Percentiles rank a stretch among this genome's conserved stretches.
These are phyloP conservation scores for Abortiporus biennis DNA, from an alignment of 1,284 basidiomycete species.

Conservation along the genomic window DNA sequence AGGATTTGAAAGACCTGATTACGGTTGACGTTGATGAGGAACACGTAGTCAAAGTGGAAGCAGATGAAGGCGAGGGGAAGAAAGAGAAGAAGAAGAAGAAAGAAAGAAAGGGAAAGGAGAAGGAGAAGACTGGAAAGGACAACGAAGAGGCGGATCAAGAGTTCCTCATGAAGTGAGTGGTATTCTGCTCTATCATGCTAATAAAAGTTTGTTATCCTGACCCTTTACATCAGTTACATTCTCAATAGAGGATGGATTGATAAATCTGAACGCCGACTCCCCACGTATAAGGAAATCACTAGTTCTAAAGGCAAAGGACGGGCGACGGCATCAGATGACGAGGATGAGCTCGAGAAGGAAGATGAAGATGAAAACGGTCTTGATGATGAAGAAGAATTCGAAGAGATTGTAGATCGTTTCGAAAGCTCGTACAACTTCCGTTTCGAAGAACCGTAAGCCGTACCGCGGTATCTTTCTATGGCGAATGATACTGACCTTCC, in stretches of 20 bases:
- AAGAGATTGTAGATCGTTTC: conserved; percentile 66
- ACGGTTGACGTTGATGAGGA: conserved; percentile 32
- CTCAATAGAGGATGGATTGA: conserved; percentile 95
- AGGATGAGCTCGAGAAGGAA: conserved; percentile 23
- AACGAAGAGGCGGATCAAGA: conserved; percentile 71
- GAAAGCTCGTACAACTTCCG: conserved; percentile 91
- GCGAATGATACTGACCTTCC: background rate
- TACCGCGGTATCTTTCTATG: conserved; percentile 1
- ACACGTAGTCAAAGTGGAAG: conserved; percentile 19
- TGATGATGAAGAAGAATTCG: conserved; percentile 50
- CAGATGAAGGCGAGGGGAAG: conserved; percentile 25
- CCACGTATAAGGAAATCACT: conserved; percentile 80
- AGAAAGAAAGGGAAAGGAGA: conserved; percentile 26
- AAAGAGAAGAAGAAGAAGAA: conserved; percentile 24
- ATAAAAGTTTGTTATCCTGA: background rate
- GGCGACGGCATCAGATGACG: conserved; percentile 11
- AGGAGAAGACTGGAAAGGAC: conserved; percentile 29
- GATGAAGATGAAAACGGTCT: conserved; percentile 27
- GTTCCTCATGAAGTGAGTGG: conserved; percentile 83
- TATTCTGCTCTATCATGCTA: conserved; percentile 4
- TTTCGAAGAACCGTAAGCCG: conserved; percentile 84
- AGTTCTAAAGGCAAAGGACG: conserved; percentile 34
- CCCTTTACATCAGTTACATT: conserved; percentile 65
- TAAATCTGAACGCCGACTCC: conserved; percentile 60
- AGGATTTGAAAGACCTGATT: conserved; percentile 59